Evolutionary conservation across 1,284 basidiomycete species (phyloP).

Genomic region (Cutaneotrichosporon sp.): DNA sequence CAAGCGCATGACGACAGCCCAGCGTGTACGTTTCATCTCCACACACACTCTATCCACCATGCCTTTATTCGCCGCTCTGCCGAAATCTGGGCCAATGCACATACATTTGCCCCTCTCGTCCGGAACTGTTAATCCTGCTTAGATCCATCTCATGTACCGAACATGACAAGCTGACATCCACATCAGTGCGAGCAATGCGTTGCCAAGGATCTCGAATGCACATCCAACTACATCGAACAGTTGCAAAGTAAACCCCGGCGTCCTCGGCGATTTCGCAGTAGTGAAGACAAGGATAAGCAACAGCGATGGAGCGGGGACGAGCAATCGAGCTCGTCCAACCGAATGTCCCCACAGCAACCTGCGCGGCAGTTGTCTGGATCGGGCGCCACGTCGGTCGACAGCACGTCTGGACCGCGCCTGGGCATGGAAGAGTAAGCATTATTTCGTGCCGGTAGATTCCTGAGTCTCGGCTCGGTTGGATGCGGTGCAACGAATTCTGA

Average conservation of each 20-base stretch:
- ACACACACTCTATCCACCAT: too few species aligned
- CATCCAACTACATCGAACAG: slow-evolving; percentile 38
- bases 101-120: background rate
- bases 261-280: slow-evolving; percentile 14
- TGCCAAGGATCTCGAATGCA: slow-evolving; percentile 32
- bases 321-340: background rate
- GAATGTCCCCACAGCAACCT: background rate
- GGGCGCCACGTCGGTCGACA: background rate
- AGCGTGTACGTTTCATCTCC: slow-evolving; percentile 11
- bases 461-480: background rate
- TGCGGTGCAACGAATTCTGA: slow-evolving; percentile 1
- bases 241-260: slow-evolving; percentile 30
- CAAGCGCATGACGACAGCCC: slow-evolving; percentile 11
- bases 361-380: slow-evolving; percentile 1
- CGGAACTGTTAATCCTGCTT: background rate
- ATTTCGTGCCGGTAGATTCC: background rate
- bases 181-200: slow-evolving; percentile 39
- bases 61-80: too few species aligned
- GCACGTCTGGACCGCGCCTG: background rate
- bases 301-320: background rate
- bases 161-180: slow-evolving; percentile 17
- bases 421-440: slow-evolving; percentile 7
- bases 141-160: slow-evolving; percentile 1
- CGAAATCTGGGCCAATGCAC: too few species aligned
- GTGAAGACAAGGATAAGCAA: slow-evolving; percentile 7